phyloP scores from a whole-genome alignment of 306 rosid genomes.

The Vigna nakashimae region DNA sequence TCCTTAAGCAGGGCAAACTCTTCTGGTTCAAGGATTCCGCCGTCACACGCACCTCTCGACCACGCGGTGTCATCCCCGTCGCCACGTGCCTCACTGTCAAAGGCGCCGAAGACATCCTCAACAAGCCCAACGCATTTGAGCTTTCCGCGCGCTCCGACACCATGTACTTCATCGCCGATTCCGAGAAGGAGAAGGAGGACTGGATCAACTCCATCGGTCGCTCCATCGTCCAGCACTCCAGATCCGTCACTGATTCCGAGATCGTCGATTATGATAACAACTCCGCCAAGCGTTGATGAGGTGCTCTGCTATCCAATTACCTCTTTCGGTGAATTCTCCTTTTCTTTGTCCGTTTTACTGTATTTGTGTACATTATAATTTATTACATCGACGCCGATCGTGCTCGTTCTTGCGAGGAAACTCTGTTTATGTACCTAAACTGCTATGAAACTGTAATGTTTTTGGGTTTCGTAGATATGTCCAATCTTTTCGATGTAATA shows the following conservation, averaged over 20 bases:
- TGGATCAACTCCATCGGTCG: conserved; percentile 79
- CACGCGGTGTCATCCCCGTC: conserved; percentile 55
- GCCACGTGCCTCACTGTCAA: conserved; percentile 60
- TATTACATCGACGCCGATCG: conserved; percentile 25
- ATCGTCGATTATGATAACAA: conserved; percentile 67
- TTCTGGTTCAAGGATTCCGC: conserved; percentile 58
- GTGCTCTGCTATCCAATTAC: conserved; percentile 9
- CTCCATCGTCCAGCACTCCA: conserved; percentile 71
- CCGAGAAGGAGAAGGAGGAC: conserved; percentile 70
- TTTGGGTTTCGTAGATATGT: too few relatives aligned
- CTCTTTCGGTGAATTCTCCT: conserved; percentile 20
- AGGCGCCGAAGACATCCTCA: conserved; percentile 64
- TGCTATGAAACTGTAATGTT: background rate
- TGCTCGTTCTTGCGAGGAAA: background rate
- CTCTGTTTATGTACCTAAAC: conserved; percentile 41
- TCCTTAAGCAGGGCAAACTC: conserved; percentile 49
- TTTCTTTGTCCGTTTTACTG: background rate
- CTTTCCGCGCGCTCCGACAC: conserved; percentile 61
- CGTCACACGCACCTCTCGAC: conserved; percentile 43
- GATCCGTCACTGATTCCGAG: conserved; percentile 76
- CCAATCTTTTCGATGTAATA: background rate
- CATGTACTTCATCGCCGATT: conserved; percentile 69
- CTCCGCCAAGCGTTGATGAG: conserved; percentile 44
- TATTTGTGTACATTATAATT: conserved; percentile 24
- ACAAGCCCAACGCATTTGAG: conserved; percentile 61